Conservation (phyloP, 2,329 filamentous ascomycete genomes). For the Dryadomyces quercivorus region DNA sequence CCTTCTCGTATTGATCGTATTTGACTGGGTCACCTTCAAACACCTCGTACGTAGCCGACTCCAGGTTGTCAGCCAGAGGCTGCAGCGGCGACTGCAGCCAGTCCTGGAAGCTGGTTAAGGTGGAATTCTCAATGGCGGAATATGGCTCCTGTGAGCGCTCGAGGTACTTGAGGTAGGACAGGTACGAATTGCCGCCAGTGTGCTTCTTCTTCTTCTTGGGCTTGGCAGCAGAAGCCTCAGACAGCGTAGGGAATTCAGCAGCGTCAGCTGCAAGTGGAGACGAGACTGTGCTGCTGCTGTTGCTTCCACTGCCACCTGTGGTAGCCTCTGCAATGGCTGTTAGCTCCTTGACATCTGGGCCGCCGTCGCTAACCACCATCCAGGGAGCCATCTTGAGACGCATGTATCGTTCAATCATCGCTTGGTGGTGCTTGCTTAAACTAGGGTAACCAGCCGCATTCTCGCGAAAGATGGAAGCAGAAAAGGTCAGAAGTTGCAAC, state of each 20-base stretch:
- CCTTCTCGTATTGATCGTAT: constrained; percentile 88
- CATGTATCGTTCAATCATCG: constrained; percentile 50
- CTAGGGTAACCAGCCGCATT: constrained; percentile 51
- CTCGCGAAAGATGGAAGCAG: constrained; percentile 39
- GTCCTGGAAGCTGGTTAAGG: constrained; percentile 61
- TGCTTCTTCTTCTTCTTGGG: constrained; percentile 30
- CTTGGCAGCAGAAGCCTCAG: constrained; percentile 41
- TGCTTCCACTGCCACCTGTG: constrained; percentile 12
- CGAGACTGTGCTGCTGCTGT: constrained; percentile 17
- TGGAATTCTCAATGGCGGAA: constrained; percentile 35
- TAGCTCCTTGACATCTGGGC: constrained; percentile 28
- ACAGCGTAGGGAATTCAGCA: constrained; percentile 53
- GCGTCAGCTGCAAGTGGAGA: constrained; percentile 16
- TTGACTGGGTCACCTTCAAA: constrained; percentile 98
- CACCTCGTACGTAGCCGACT: constrained; percentile 95
- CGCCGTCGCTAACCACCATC: constrained; percentile 51
- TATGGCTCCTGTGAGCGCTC: constrained; percentile 66
- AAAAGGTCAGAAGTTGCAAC: constrained; percentile 47
- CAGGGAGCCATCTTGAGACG: constrained; percentile 50
- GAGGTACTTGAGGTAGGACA: constrained; percentile 74
- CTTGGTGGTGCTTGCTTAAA: constrained; percentile 49
- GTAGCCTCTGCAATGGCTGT: not conserved
- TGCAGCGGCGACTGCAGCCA: constrained; percentile 93
- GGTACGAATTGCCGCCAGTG: constrained; percentile 26
- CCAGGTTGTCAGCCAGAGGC: constrained; percentile 88